Percentiles rank a stretch among this genome's conserved stretches.
phyloP scores from a whole-genome alignment of 805 yeast species.

The Hyphopichia homilentoma region DNA sequence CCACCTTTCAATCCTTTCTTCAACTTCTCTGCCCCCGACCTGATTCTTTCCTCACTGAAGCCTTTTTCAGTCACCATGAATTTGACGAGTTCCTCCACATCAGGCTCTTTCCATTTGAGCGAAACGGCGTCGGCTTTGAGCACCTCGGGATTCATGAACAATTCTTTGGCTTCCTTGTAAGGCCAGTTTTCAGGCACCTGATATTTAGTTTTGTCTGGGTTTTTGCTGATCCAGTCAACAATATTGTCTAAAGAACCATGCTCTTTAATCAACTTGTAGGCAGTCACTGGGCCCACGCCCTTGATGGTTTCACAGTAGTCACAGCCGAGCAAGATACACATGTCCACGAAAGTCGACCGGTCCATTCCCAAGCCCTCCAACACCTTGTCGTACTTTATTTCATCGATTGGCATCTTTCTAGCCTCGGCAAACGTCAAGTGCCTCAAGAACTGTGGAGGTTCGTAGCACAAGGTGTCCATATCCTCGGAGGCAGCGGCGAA shows the following conservation, averaged over 20 bases:
- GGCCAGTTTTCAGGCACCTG: constrained; percentile 96
- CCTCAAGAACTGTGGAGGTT: constrained; percentile 76
- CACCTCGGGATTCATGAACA: constrained; percentile 83
- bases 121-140: constrained; percentile 55
- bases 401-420: constrained; percentile 87
- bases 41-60: constrained; percentile 88
- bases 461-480: constrained; percentile 96
- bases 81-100: constrained; percentile 75
- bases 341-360: constrained; percentile 72
- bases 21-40: constrained; percentile 80
- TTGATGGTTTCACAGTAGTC: constrained; percentile 94
- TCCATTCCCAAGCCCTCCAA: constrained; percentile 76
- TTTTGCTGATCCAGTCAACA: constrained; percentile 56
- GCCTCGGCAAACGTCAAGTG: constrained; percentile 94
- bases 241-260: constrained; percentile 79
- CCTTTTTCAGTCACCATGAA: constrained; percentile 86
- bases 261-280: constrained; percentile 81
- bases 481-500: constrained; percentile 98
- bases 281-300: constrained; percentile 97
- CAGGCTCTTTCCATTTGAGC: constrained; percentile 86
- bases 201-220: constrained; percentile 57
- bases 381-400: constrained; percentile 64
- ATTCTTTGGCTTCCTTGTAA: constrained; percentile 76
- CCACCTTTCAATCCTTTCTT: constrained; percentile 80
- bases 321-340: constrained; percentile 92